Percentiles rank a stretch among this genome's conserved stretches.
Evolutionary conservation across 2,329 filamentous ascomycete genomes (phyloP).

Genomic region (Uncinocarpus reesii): DNA sequence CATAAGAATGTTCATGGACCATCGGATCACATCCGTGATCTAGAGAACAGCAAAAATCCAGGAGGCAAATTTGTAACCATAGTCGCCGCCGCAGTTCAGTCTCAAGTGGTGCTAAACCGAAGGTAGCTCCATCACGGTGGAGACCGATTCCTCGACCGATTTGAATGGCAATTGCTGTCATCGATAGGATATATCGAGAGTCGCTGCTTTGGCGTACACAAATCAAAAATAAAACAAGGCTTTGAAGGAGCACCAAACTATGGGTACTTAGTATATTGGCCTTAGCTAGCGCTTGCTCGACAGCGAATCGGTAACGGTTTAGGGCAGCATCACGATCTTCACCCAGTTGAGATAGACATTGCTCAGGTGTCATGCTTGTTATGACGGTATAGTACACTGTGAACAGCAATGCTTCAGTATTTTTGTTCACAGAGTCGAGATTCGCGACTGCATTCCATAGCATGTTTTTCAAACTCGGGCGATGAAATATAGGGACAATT

Average conservation of each 20-base stretch:
- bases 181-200: conserved; percentile 36
- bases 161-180: conserved; percentile 35
- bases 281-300: conserved; percentile 54
- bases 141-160: conserved; percentile 40
- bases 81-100: conserved; percentile 44
- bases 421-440: conserved; percentile 43
- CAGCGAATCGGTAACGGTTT: conserved; percentile 50
- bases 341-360: conserved; percentile 39
- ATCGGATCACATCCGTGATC: conserved; percentile 41
- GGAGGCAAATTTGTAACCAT: conserved; percentile 42
- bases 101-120: conserved; percentile 41
- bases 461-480: conserved; percentile 43
- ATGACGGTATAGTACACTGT: conserved; percentile 52
- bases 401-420: conserved; percentile 49
- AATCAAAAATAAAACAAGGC: conserved; percentile 52
- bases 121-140: conserved; percentile 43
- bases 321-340: conserved; percentile 43
- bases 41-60: conserved; percentile 42
- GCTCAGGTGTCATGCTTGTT: conserved; percentile 32
- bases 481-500: conserved; percentile 50
- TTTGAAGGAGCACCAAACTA: conserved; percentile 52
- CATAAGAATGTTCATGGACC: conserved; percentile 37
- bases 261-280: conserved; percentile 54
- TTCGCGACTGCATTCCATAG: conserved; percentile 43
- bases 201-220: conserved; percentile 35